Percentiles rank a stretch among this genome's conserved stretches.
These are phyloP conservation scores for Pseudocohnilembus persalinus DNA, from an alignment of 169 alveolate genomes.

Conservation along the genomic window DNA sequence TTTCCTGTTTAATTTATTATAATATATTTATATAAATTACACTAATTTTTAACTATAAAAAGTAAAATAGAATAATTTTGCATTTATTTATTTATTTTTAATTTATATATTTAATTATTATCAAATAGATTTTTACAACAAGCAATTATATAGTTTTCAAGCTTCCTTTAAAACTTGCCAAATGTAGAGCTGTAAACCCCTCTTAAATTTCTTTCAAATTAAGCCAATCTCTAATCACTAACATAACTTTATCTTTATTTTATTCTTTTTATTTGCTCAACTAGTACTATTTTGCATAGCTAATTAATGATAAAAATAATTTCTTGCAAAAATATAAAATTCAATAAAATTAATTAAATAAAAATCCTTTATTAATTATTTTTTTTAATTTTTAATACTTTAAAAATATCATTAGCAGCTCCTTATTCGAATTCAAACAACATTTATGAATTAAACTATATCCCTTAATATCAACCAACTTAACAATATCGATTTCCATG, in stretches of 20 bases:
- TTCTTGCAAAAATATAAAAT: background rate
- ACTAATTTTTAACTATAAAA: too few species aligned
- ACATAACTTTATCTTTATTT: background rate
- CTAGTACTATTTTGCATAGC: background rate
- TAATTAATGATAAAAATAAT: background rate
- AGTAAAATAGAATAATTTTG: too few species aligned
- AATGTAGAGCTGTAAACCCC: constrained; percentile 26
- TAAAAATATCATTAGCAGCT: background rate
- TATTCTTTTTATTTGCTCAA: background rate
- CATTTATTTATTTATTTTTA: too few species aligned
- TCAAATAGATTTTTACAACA: background rate
- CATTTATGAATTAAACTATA: constrained; percentile 6
- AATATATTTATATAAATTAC: too few species aligned
- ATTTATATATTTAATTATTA: too few species aligned
- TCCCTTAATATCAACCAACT: constrained; percentile 1
- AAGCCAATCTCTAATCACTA: constrained; percentile 34
- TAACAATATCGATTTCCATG: constrained; percentile 4
- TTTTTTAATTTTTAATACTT: background rate
- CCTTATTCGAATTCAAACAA: background rate
- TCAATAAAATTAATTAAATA: too few species aligned
- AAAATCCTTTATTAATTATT: too few species aligned
- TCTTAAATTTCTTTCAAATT: constrained; percentile 24
- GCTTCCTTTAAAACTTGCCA: constrained; percentile 10
- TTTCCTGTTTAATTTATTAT: constrained; percentile 54
- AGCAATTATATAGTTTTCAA: background rate